Evolutionary conservation across 2,329 filamentous ascomycete genomes (phyloP).

Genomic region (Dothistroma pini): DNA sequence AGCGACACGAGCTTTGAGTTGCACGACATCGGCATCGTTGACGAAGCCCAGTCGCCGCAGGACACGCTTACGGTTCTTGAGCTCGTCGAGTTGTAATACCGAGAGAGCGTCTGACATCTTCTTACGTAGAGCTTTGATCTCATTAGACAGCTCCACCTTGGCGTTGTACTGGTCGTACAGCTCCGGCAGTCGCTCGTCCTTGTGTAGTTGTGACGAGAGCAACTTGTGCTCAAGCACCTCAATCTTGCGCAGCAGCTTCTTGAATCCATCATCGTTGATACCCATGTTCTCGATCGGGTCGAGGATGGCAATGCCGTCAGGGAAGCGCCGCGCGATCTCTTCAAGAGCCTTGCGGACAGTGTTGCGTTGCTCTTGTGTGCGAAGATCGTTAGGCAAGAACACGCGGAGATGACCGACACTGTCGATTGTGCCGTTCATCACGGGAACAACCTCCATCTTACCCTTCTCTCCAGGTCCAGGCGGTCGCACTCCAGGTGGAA

Average conservation of each 20-base stretch:
- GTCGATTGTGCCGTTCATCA: conserved; percentile 80
- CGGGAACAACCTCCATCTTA: conserved; percentile 78
- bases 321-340: conserved; percentile 83
- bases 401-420: conserved; percentile 79
- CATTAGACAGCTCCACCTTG: conserved; percentile 70
- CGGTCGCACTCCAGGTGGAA: conserved; percentile 61
- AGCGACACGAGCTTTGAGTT: conserved; percentile 93
- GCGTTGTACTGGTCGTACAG: conserved; percentile 82
- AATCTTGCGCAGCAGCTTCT: conserved; percentile 87
- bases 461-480: conserved; percentile 60
- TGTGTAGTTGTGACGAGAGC: conserved; percentile 84
- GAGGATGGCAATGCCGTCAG: conserved; percentile 81
- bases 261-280: conserved; percentile 89
- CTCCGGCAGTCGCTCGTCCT: conserved; percentile 76
- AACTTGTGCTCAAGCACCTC: conserved; percentile 91
- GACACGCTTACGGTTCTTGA: conserved; percentile 94
- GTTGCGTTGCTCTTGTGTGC: conserved; percentile 64
- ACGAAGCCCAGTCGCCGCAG: conserved; percentile 92
- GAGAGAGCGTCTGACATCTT: conserved; percentile 79
- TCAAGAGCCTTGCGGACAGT: conserved; percentile 63
- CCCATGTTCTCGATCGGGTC: conserved; percentile 97
- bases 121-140: conserved; percentile 87
- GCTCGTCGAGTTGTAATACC: conserved; percentile 89
- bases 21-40: conserved; percentile 90
- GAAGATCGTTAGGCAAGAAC: conserved; percentile 75